These are phyloP conservation scores for Colletotrichum trifolii DNA, from an alignment of 2,329 filamentous ascomycete species.

Conservation along the genomic window DNA sequence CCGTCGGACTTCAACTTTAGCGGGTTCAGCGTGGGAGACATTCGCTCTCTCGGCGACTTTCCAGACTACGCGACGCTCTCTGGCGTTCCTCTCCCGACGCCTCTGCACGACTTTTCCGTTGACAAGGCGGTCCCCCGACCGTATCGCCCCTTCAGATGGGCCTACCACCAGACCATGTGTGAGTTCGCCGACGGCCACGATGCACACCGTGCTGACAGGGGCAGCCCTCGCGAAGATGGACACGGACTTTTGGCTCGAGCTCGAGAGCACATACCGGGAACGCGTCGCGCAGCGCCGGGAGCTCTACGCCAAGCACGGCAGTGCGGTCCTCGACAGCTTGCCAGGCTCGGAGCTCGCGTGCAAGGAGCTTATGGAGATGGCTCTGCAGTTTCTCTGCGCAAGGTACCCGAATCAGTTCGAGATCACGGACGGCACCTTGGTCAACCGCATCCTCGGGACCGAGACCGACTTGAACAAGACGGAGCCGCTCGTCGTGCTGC, in stretches of 20 bases:
- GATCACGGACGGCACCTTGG: conserved; percentile 67
- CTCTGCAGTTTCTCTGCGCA: conserved; percentile 79
- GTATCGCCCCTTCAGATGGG: conserved; percentile 85
- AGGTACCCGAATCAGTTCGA: conserved; percentile 82
- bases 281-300: conserved; percentile 76
- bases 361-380: conserved; percentile 91
- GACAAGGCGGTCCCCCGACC: conserved; percentile 76
- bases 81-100: conserved; percentile 76
- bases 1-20: conserved; percentile 67
- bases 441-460: conserved; percentile 75
- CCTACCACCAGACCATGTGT: conserved; percentile 94
- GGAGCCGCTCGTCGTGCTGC: conserved; percentile 75
- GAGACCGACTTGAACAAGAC: conserved; percentile 69
- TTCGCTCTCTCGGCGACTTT: conserved; percentile 78
- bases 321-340: conserved; percentile 72
- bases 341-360: conserved; percentile 83
- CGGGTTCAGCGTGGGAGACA: conserved; percentile 76
- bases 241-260: conserved; percentile 88
- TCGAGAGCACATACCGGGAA: conserved; percentile 77
- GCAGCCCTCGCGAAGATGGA: conserved; percentile 82
- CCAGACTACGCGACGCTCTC: conserved; percentile 82
- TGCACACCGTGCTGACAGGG: conserved; percentile 13
- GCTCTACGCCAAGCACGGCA: conserved; percentile 72
- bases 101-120: conserved; percentile 75
- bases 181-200: conserved; percentile 47